Conservation (phyloP, 2,329 filamentous ascomycete species). For the Pseudogymnoascus sp. region DNA sequence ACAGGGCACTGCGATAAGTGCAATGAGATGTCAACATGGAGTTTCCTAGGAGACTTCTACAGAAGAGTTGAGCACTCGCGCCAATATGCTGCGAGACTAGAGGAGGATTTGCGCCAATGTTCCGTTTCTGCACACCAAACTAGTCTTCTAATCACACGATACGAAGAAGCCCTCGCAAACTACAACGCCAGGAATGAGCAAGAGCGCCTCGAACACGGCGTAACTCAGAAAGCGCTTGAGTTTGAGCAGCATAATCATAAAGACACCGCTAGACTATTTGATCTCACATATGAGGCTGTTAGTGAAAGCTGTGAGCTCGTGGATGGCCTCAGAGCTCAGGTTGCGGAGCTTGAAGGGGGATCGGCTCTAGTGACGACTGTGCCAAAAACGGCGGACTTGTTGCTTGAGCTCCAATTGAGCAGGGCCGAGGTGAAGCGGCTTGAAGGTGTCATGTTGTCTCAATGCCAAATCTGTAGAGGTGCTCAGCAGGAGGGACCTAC, state of each 20-base stretch:
- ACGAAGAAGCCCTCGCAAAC: neutral
- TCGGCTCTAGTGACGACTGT: neutral
- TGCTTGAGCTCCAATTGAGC: neutral
- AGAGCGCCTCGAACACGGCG: slow-evolving; percentile 4
- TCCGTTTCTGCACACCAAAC: neutral
- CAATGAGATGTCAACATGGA: slow-evolving; percentile 9
- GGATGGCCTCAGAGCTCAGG: slow-evolving; percentile 9
- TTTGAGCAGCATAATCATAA: slow-evolving; percentile 9
- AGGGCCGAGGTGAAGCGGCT: neutral
- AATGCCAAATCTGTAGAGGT: neutral
- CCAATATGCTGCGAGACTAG: slow-evolving; percentile 8
- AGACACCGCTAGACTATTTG: slow-evolving; percentile 10
- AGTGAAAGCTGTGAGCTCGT: slow-evolving; percentile 9
- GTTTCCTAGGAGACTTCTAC: slow-evolving; percentile 14
- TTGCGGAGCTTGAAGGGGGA: neutral
- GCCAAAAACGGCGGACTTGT: neutral
- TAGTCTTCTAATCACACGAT: neutral
- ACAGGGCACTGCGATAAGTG: slow-evolving; percentile 9
- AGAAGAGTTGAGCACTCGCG: slow-evolving; percentile 10
- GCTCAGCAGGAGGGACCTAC: neutral
- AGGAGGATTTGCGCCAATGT: slow-evolving; percentile 12
- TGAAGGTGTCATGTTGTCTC: neutral
- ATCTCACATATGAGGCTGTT: slow-evolving; percentile 10
- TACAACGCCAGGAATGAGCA: neutral
- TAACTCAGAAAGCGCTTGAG: slow-evolving; percentile 7